phyloP scores from a whole-genome alignment of 768 basidiomycete genomes.

The Mycena rebaudengoi region DNA sequence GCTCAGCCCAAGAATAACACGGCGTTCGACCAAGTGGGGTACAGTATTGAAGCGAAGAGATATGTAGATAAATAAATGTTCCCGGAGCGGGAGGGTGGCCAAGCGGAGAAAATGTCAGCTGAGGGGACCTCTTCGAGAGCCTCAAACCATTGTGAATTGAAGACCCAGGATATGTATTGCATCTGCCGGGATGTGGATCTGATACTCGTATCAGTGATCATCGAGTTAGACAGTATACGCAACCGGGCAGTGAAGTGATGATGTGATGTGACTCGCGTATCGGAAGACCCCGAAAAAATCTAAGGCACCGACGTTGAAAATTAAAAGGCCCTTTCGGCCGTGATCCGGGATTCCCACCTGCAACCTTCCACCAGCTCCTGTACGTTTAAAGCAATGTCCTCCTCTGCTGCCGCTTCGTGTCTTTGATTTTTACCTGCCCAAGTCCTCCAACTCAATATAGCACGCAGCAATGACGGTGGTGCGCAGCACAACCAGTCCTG shows the following conservation, averaged over 20 bases:
- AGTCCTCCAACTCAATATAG: too few species aligned
- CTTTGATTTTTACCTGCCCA: too few species aligned
- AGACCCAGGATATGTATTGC: not conserved
- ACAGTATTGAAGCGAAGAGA: slow-evolving; percentile 1
- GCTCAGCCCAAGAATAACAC: not conserved
- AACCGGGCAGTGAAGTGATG: too few species aligned
- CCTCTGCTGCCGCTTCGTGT: too few species aligned
- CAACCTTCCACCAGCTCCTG: not conserved
- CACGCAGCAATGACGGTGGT: too few species aligned
- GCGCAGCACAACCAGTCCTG: too few species aligned
- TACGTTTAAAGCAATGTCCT: too few species aligned
- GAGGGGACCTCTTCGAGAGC: not conserved
- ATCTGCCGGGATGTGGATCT: not conserved
- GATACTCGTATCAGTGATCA: not conserved
- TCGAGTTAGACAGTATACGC: too few species aligned
- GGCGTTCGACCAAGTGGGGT: not conserved
- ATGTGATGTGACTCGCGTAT: not conserved
- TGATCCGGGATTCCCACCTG: slow-evolving; percentile 4
- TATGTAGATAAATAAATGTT: slow-evolving; percentile 1
- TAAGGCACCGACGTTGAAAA: not conserved
- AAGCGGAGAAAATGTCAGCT: not conserved
- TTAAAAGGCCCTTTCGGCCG: not conserved
- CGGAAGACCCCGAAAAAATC: not conserved
- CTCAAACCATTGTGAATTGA: too few species aligned
- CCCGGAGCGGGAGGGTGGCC: not conserved